Conservation (phyloP, 306 rosid genomes). For the Vigna reflexopilosa region DNA sequence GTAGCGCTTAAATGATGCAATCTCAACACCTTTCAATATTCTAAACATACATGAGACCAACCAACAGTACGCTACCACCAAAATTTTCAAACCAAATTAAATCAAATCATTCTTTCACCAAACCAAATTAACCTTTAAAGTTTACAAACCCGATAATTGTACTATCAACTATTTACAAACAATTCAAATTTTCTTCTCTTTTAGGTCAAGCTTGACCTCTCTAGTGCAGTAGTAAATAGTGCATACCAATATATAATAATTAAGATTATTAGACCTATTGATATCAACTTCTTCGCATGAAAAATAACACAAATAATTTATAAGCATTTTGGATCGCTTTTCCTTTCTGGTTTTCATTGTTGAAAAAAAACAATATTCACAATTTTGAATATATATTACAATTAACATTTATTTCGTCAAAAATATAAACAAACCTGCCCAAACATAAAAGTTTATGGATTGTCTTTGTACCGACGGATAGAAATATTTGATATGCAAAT, state of each 20-base stretch:
- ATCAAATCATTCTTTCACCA: not conserved
- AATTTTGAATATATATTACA: not conserved
- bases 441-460: not conserved
- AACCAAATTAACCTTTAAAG: not conserved
- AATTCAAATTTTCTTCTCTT: not conserved
- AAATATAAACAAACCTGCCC: not conserved
- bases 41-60: not conserved
- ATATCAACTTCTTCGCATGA: not conserved
- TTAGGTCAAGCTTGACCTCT: not conserved
- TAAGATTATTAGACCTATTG: not conserved
- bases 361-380: not conserved
- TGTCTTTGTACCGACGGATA: not conserved
- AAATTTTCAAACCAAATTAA: constrained; percentile 3
- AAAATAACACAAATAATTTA: not conserved
- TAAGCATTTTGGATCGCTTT: no score
- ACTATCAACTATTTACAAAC: not conserved
- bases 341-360: no score
- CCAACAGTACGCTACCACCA: not conserved
- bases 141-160: not conserved
- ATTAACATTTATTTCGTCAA: not conserved
- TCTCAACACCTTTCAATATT: not conserved
- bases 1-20: constrained; percentile 26
- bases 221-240: not conserved
- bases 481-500: not conserved
- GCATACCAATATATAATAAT: not conserved